Percentiles rank a stretch among this genome's conserved stretches.
phyloP scores from a whole-genome alignment of 1,284 basidiomycete genomes.

The Cystobasidium slooffiae region DNA sequence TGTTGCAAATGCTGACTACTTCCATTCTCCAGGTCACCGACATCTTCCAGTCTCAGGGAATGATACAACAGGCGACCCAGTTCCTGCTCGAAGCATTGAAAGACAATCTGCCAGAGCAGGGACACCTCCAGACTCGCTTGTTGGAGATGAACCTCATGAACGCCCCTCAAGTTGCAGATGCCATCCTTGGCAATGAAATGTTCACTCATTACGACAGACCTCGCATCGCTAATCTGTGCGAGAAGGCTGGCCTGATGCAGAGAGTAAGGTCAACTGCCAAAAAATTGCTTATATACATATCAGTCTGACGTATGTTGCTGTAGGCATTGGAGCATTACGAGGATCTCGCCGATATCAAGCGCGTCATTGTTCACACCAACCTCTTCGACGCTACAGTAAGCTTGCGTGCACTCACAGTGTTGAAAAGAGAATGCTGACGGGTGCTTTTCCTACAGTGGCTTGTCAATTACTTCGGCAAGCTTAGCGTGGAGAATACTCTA shows the following conservation, averaged over 20 bases:
- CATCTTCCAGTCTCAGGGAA: slow-evolving; percentile 99
- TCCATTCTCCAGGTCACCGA: slow-evolving; percentile 73
- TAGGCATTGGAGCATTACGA: slow-evolving; percentile 98
- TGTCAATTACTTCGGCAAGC: slow-evolving; percentile 93
- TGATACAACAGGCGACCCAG: slow-evolving; percentile 98
- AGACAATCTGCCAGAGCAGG: slow-evolving; percentile 98
- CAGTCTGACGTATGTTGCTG: slow-evolving; percentile 18
- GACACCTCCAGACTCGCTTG: slow-evolving; percentile 90
- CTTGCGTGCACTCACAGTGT: slow-evolving; percentile 6
- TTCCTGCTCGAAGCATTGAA: slow-evolving; percentile 99
- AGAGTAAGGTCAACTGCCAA: slow-evolving; percentile 57
- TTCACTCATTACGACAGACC: slow-evolving; percentile 97
- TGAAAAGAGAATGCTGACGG: background rate
- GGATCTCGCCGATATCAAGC: slow-evolving; percentile 96
- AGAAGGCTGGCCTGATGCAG: slow-evolving; percentile 96
- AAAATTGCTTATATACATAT: background rate
- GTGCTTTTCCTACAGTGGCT: slow-evolving; percentile 72
- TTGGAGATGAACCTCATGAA: slow-evolving; percentile 98
- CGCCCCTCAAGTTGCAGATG: slow-evolving; percentile 98
- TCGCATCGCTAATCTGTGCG: slow-evolving; percentile 95
- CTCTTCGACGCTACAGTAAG: slow-evolving; percentile 80
- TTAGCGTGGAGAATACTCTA: slow-evolving; percentile 99
- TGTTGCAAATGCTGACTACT: background rate
- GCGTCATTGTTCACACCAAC: slow-evolving; percentile 92
- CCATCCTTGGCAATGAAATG: slow-evolving; percentile 99